Evolutionary conservation across 805 yeast genomes (phyloP).

Genomic region (Candida chilensis): DNA sequence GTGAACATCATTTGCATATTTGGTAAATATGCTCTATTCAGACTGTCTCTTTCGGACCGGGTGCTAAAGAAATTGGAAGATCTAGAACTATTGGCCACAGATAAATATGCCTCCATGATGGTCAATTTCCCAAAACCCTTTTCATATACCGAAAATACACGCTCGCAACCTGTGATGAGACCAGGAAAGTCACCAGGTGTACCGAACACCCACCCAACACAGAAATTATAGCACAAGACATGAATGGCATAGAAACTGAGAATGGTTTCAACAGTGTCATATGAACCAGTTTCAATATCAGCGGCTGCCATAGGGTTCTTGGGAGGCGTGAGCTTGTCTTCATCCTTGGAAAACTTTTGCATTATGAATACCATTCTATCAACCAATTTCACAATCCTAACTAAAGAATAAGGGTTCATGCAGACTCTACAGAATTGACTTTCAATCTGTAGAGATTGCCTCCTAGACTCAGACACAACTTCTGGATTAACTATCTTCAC

Average conservation of each 20-base stretch:
- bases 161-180: constrained; percentile 68
- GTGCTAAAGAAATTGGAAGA: constrained; percentile 39
- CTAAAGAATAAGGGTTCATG: constrained; percentile 41
- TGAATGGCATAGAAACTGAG: constrained; percentile 42
- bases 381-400: constrained; percentile 23
- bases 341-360: too few species aligned
- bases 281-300: constrained; percentile 4
- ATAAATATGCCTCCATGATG: constrained; percentile 56
- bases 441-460: constrained; percentile 44
- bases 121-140: constrained; percentile 58
- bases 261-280: constrained; percentile 6
- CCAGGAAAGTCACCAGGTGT: constrained; percentile 45
- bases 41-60: constrained; percentile 33
- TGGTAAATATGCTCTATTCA: constrained; percentile 62
- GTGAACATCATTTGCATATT: constrained; percentile 51
- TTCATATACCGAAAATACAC: constrained; percentile 58
- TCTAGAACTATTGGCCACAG: constrained; percentile 58
- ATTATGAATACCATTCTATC: constrained; percentile 11
- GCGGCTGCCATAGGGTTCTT: constrained; percentile 1
- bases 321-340: too few species aligned
- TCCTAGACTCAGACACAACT: constrained; percentile 9
- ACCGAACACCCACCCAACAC: constrained; percentile 76
- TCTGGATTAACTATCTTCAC: constrained; percentile 31
- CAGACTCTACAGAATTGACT: constrained; percentile 52
- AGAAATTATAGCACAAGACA: constrained; percentile 52